A percentile compares a stretch with the other conserved stretches of the same genome.
phyloP scores from a whole-genome alignment of 805 yeast genomes.

The Candida taoyuanica region DNA sequence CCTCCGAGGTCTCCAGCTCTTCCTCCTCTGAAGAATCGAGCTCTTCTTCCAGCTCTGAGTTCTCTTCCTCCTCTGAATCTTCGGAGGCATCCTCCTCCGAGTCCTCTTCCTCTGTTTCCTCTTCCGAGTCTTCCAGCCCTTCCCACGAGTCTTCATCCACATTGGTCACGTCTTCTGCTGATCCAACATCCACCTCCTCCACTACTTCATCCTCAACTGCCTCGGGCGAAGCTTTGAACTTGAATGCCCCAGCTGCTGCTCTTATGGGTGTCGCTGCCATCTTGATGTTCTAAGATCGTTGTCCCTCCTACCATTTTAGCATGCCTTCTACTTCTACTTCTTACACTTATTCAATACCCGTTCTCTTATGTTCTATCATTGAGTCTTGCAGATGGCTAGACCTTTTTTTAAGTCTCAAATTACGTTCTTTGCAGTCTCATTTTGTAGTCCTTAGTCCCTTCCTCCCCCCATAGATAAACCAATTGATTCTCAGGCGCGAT shows the following conservation, averaged over 20 bases:
- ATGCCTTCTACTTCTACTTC: not conserved
- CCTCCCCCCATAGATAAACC: no score
- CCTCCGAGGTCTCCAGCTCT: constrained; percentile 21
- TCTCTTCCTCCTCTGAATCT: constrained; percentile 16
- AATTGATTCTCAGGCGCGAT: no score
- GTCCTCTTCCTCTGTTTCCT: constrained; percentile 10
- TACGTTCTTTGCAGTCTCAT: no score
- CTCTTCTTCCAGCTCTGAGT: constrained; percentile 23
- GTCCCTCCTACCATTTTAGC: not conserved
- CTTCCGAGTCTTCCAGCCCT: constrained; percentile 18
- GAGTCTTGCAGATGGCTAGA: no score
- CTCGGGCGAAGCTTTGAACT: constrained; percentile 27
- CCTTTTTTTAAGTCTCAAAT: no score
- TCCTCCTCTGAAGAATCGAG: no score
- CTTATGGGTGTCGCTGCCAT: constrained; percentile 34
- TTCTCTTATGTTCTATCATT: no score
- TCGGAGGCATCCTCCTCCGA: constrained; percentile 21
- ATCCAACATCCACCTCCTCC: constrained; percentile 14
- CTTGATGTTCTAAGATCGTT: constrained; percentile 15
- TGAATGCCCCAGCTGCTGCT: constrained; percentile 38
- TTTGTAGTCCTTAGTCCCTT: no score
- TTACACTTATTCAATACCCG: no score
- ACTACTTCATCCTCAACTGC: constrained; percentile 15
- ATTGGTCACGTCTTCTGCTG: constrained; percentile 4
- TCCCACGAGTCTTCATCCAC: constrained; percentile 23